Base-by-base conservation (phyloP, 2,329 filamentous ascomycete species). In the Colletotrichum cordylinicola region DNA sequence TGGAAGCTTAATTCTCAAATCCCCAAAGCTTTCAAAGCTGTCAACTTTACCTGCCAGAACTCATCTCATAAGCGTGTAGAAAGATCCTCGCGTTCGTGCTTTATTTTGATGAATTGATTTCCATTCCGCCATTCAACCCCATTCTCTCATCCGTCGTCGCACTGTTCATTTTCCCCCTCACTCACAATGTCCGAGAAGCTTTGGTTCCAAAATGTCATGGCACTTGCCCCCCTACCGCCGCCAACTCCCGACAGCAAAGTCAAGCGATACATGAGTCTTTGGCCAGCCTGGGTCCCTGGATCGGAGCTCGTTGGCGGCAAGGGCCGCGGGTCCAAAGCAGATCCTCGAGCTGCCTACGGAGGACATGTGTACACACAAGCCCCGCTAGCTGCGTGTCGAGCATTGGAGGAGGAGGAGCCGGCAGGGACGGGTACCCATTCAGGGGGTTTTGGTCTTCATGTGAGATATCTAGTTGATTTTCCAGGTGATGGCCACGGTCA, bases 351-450 rank as follows among this genome's bases (percentile, higher is more conserved):
- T n/a, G 82, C 82, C 0, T 86, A 82, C 61, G 85, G 85, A 8
- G 85, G 84, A 7, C 82, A 83, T 29, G 85, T 86, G 35, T 86
- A 84, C 71, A 81, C 81, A 4, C 83, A 85, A 72, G 82, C 85
- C 16, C 78, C 85, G 9, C 77, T 86, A 8, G 85, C 84, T 2
- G 74, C 74, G 24, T 74, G 74, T 52, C 74, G 70, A 10, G 85
- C 84, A 3, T 78, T 85, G 1, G 80, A 82, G 21, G 84, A 85
- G 4, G 31, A 72, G 8, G 64, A 67, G 18, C 58, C 75, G 10
- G 71, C 68, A 2, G 77, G 74, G 10, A 52, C 33, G 10, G 43
- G 8, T 16, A 70, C 68, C 15, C 73, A 74, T 16, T 39, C 52
- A 13, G 79, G 76, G 6, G 80, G 70, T 12, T 80, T 85, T 4